These are phyloP conservation scores for Antitrichia curtipendula DNA, from an alignment of 225 moss, liverwort and hornwort genomes.

Conservation along the genomic window DNA sequence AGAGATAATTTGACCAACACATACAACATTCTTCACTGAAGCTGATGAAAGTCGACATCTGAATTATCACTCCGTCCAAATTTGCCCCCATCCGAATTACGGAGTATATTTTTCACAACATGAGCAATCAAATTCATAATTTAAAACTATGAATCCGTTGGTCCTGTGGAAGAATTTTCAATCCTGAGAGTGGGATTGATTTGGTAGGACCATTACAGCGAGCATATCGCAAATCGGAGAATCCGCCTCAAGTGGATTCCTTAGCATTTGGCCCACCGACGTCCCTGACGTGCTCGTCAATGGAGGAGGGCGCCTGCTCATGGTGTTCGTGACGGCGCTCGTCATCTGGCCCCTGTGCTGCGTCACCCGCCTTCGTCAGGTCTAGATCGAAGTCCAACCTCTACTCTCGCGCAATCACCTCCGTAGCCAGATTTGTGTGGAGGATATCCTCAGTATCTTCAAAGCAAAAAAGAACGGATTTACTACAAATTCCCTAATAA, in stretches of 20 bases:
- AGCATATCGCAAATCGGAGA: conserved; percentile 59
- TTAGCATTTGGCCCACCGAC: conserved; percentile 19
- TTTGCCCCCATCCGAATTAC: not conserved
- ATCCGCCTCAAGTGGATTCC: conserved; percentile 35
- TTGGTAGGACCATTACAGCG: conserved; percentile 29
- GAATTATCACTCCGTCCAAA: not conserved
- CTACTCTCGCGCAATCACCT: not conserved
- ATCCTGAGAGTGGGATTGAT: not conserved
- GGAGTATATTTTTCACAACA: not conserved
- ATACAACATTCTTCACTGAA: not conserved
- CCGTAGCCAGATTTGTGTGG: not conserved
- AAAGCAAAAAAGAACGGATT: no score
- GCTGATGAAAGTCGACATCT: not conserved
- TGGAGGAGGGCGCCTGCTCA: conserved; percentile 54
- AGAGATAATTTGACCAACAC: not conserved
- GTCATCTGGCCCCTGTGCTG: conserved; percentile 64
- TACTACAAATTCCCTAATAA: not conserved
- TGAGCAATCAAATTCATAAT: not conserved
- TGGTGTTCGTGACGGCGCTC: conserved; percentile 19
- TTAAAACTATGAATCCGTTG: not conserved
- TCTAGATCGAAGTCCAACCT: not conserved
- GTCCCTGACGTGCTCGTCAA: conserved; percentile 31
- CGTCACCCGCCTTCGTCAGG: conserved; percentile 57
- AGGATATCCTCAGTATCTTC: not conserved
- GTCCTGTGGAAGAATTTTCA: not conserved